Base-by-base conservation (phyloP, 768 basidiomycete genomes). In the Leccinum longicurvipes region DNA sequence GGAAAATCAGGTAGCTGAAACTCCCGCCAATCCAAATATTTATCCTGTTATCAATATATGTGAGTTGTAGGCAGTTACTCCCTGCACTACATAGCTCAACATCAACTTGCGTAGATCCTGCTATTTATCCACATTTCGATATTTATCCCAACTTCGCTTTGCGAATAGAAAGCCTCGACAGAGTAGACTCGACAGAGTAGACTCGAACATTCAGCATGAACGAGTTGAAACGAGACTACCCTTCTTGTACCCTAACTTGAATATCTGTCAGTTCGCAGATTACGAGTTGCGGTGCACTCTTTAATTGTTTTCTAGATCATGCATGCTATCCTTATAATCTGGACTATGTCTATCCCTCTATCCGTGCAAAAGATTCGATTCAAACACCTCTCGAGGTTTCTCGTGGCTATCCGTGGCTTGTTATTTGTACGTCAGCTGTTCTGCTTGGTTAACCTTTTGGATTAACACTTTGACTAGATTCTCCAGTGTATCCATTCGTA, bases 321-420 rank as follows among this genome's bases (percentile, higher is more conserved):
- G 60, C 73, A 51, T 66, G 71, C 46, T 80, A 81, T 64, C 77
- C 79, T 8, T 64, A 60, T 57, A 74, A 73, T 60, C 59, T 79
- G 15, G 51, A 68, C 44, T 57, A 54, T 24, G 72, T 77, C 48
- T 79, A 79, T 59, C 71, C 73, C n/a, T 46, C 19, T 42, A 19
- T 48, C 25, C 42, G 34, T 2, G 7, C 24, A 27, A 25, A 11
- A 2, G 50, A 57, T 36, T 44, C 52, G 4, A n/a, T 45, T 23
- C 25, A 41, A 24, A 55, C 60, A 23, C 54, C 57, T 24, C 42
- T 57, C n/a, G 52, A 57, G 17, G 47, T 60, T 34, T 47, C 62
- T 45, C 39, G 42, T 54, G 41, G 46, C 7, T 78, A 77, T 58
- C 76, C 77, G 6, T 69, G 62, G 55, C 68, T 77, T 57, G 61